phyloP scores from a whole-genome alignment of 257 asterid genomes.

The Solanum ahanhuiri region DNA sequence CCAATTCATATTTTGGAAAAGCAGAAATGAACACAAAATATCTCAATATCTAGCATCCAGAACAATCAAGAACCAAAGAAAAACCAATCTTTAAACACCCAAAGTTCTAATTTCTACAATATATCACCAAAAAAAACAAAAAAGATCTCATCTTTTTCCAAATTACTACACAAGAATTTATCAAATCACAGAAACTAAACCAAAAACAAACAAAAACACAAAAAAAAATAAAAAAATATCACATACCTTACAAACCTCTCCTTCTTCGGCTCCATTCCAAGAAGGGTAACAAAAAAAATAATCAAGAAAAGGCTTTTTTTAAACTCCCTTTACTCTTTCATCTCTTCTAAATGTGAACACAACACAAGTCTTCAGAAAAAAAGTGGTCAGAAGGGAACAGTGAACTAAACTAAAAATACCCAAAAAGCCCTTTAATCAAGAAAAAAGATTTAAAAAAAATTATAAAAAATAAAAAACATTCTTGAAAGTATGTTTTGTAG shows the following conservation, averaged over 20 bases:
- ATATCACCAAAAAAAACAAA: slow-evolving; percentile 11
- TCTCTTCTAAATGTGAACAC: background rate
- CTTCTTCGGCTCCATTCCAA: slow-evolving; percentile 49
- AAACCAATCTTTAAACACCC: background rate
- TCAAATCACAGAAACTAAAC: background rate
- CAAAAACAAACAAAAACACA: background rate
- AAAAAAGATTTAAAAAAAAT: background rate
- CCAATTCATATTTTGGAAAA: background rate
- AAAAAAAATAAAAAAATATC: background rate
- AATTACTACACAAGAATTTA: background rate
- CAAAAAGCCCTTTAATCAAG: slow-evolving; percentile 12
- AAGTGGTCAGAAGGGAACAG: background rate
- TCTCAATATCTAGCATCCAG: background rate
- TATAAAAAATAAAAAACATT: background rate
- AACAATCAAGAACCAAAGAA: background rate
- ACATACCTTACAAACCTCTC: slow-evolving; percentile 78
- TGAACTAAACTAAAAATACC: background rate
- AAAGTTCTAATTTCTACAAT: slow-evolving; percentile 3
- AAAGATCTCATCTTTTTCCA: background rate
- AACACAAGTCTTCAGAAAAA: background rate
- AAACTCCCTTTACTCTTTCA: background rate
- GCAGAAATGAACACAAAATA: background rate
- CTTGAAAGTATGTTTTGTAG: background rate
- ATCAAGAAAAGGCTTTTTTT: background rate
- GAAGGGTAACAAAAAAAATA: background rate